phyloP scores from a whole-genome alignment of 495 filamentous ascomycete genomes.

The Hypoxylon trugodes region DNA sequence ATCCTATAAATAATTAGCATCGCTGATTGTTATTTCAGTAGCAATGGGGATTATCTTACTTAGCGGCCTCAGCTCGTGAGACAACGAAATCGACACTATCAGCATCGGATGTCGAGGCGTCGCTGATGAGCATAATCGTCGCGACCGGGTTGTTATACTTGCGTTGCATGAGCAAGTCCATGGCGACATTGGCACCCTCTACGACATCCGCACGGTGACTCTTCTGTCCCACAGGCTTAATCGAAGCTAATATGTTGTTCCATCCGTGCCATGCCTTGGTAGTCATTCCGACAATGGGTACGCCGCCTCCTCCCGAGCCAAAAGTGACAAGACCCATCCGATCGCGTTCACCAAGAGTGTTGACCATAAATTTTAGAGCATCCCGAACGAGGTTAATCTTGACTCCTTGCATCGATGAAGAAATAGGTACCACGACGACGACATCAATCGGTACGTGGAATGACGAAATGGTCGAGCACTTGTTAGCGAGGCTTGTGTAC shows the following conservation, averaged over 20 bases:
- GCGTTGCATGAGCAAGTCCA: constrained; percentile 98
- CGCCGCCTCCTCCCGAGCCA: constrained; percentile 91
- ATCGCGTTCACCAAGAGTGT: constrained; percentile 90
- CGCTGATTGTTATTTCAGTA: neutral
- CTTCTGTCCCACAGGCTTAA: constrained; percentile 95
- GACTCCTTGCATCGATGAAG: constrained; percentile 97
- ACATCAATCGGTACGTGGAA: constrained; percentile 94
- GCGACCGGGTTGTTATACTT: constrained; percentile 96
- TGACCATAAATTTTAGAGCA: constrained; percentile 90
- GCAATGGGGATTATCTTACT: constrained; percentile 64
- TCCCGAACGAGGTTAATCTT: constrained; percentile 98
- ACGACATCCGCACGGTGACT: constrained; percentile 96
- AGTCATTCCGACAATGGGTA: constrained; percentile 97
- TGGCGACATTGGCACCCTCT: constrained; percentile 96
- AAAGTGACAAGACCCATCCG: constrained; percentile 98
- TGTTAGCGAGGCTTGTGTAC: constrained; percentile 72
- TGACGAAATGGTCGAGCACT: constrained; percentile 63
- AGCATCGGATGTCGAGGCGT: constrained; percentile 95
- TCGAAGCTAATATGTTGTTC: constrained; percentile 85
- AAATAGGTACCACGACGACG: constrained; percentile 96
- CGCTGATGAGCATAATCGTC: constrained; percentile 96
- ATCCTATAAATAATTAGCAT: constrained; percentile 64
- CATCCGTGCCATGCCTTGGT: constrained; percentile 93
- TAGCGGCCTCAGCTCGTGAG: constrained; percentile 96
- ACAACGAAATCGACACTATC: constrained; percentile 99